These are phyloP conservation scores for Rhodomyrtus tomentosa DNA, from an alignment of 345 rosid genomes.

Conservation along the genomic window DNA sequence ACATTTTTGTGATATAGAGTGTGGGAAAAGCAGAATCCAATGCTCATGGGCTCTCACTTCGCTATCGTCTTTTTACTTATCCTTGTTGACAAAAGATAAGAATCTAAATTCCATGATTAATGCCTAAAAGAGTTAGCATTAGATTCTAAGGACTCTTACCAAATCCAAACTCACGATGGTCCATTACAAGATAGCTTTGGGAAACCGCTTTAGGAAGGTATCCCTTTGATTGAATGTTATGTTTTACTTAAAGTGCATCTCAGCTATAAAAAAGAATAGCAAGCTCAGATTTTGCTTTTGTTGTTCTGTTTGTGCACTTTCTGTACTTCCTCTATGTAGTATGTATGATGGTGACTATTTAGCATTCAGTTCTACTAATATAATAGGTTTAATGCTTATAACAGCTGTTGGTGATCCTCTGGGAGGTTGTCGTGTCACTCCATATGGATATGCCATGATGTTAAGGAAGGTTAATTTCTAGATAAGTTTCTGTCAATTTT, in stretches of 20 bases:
- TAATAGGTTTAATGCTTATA: background rate
- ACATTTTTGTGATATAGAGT: background rate
- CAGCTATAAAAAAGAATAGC: background rate
- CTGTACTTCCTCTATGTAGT: background rate
- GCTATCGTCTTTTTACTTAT: background rate
- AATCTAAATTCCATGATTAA: background rate
- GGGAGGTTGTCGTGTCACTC: conserved; percentile 79
- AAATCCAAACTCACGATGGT: background rate
- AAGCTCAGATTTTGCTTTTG: background rate
- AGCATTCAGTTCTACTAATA: background rate
- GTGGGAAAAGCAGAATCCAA: background rate
- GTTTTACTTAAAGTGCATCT: background rate
- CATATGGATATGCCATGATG: conserved; percentile 73
- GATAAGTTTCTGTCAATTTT: background rate
- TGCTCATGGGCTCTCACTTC: background rate
- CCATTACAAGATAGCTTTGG: no score
- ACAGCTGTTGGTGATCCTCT: conserved; percentile 84
- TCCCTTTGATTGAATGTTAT: background rate
- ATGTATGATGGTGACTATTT: background rate
- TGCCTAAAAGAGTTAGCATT: background rate
- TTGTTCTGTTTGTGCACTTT: background rate
- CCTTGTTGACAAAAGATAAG: background rate
- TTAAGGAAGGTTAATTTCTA: conserved; percentile 49
- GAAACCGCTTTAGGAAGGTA: background rate
- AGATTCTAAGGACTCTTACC: background rate